Evolutionary conservation across 257 asterid genomes (phyloP).

Genomic region (Petunia secreta): DNA sequence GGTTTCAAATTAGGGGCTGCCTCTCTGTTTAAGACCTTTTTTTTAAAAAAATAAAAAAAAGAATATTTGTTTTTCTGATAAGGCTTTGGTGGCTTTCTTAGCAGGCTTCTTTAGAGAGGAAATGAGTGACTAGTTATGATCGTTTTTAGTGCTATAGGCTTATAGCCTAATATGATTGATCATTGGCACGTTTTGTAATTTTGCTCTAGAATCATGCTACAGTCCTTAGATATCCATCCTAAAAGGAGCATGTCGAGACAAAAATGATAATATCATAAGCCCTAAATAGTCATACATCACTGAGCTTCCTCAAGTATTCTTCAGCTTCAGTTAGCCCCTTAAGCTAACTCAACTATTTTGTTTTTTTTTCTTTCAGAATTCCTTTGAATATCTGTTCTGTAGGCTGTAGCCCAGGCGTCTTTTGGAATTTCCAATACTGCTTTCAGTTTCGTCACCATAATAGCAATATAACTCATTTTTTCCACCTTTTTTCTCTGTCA

Average conservation of each 20-base stretch:
- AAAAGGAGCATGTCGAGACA: background rate
- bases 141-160: background rate
- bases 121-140: background rate
- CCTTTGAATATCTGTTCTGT: background rate
- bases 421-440: background rate
- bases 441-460: background rate
- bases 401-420: background rate
- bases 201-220: constrained; percentile 7
- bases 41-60: no score
- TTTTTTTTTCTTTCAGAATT: constrained; percentile 5
- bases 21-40: background rate
- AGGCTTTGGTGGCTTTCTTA: background rate
- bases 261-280: background rate
- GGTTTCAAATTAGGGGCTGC: background rate
- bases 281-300: background rate
- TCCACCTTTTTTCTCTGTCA: background rate
- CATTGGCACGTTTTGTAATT: background rate
- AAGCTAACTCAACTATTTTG: background rate
- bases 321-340: background rate
- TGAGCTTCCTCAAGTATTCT: background rate
- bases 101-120: background rate
- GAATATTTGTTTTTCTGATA: background rate
- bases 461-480: constrained; percentile 6
- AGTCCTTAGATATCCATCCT: no score
- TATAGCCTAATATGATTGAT: background rate